These are phyloP conservation scores for Colletotrichum neosansevieriae DNA, from an alignment of 2,329 filamentous ascomycete species.

Conservation along the genomic window DNA sequence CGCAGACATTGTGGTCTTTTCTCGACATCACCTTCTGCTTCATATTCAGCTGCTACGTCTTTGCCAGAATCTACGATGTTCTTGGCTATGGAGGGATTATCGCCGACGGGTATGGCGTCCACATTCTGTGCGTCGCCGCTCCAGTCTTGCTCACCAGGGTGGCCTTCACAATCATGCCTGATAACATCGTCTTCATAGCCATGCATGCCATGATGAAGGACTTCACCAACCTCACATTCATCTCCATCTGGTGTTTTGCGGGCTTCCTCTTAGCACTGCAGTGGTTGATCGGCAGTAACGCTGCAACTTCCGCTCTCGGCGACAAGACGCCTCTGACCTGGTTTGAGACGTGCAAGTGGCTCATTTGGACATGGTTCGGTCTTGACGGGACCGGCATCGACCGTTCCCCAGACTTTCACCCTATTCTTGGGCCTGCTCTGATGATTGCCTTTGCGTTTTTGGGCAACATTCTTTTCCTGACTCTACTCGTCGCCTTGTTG, in stretches of 20 bases:
- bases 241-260: constrained; percentile 70
- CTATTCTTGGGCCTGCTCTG: constrained; percentile 73
- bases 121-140: constrained; percentile 74
- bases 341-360: constrained; percentile 78
- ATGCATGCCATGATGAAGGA: constrained; percentile 81
- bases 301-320: constrained; percentile 43
- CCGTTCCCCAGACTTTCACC: constrained; percentile 69
- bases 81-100: constrained; percentile 43
- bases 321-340: constrained; percentile 42
- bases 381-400: constrained; percentile 72
- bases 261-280: constrained; percentile 78
- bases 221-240: constrained; percentile 74
- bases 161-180: constrained; percentile 79
- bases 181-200: constrained; percentile 81
- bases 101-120: constrained; percentile 67
- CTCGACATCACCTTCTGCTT: constrained; percentile 75
- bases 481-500: constrained; percentile 79
- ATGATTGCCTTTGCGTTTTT: constrained; percentile 81
- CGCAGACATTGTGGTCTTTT: constrained; percentile 81
- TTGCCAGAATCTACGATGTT: constrained; percentile 67
- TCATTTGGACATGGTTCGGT: constrained; percentile 85
- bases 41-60: constrained; percentile 72
- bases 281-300: constrained; percentile 64
- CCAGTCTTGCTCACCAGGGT: constrained; percentile 76
- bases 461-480: constrained; percentile 80